These are phyloP conservation scores for Kazachstania bromeliacearum DNA, from an alignment of 805 yeast genomes.

Conservation along the genomic window DNA sequence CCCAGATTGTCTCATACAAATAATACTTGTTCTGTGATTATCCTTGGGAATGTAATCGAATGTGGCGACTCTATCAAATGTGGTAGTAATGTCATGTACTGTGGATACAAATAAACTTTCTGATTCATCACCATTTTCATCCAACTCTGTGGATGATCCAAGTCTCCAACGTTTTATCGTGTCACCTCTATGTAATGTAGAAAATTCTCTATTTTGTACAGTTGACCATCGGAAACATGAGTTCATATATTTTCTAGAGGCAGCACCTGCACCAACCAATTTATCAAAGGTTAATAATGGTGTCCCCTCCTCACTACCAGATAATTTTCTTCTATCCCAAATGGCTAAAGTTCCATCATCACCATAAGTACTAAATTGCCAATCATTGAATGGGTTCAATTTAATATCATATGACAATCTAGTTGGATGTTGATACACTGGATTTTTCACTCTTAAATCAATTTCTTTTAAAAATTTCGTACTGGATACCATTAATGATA, in stretches of 20 bases:
- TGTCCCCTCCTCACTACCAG: slow-evolving; percentile 34
- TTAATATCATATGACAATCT: slow-evolving; percentile 59
- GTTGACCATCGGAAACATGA: slow-evolving; percentile 66
- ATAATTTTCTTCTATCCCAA: slow-evolving; percentile 67
- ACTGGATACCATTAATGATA: slow-evolving; percentile 60
- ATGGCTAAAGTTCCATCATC: slow-evolving; percentile 80
- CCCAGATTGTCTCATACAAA: slow-evolving; percentile 89
- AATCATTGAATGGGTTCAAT: slow-evolving; percentile 57
- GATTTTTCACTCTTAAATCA: slow-evolving; percentile 58
- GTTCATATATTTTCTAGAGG: slow-evolving; percentile 47
- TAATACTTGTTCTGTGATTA: slow-evolving; percentile 51
- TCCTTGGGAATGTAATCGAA: slow-evolving; percentile 69
- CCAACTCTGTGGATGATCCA: slow-evolving; percentile 40
- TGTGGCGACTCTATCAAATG: slow-evolving; percentile 72
- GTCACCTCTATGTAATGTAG: slow-evolving; percentile 72
- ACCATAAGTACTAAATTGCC: slow-evolving; percentile 62
- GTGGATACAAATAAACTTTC: slow-evolving; percentile 65
- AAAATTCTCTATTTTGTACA: slow-evolving; percentile 57
- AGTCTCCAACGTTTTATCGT: slow-evolving; percentile 72
- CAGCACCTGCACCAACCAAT: slow-evolving; percentile 45
- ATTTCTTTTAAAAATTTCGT: slow-evolving; percentile 69
- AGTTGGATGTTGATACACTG: slow-evolving; percentile 66
- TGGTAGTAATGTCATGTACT: slow-evolving; percentile 66
- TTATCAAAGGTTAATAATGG: slow-evolving; percentile 56
- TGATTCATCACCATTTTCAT: slow-evolving; percentile 19